Conservation (phyloP, 2,329 filamentous ascomycete genomes). For the Davidsoniella australis region DNA sequence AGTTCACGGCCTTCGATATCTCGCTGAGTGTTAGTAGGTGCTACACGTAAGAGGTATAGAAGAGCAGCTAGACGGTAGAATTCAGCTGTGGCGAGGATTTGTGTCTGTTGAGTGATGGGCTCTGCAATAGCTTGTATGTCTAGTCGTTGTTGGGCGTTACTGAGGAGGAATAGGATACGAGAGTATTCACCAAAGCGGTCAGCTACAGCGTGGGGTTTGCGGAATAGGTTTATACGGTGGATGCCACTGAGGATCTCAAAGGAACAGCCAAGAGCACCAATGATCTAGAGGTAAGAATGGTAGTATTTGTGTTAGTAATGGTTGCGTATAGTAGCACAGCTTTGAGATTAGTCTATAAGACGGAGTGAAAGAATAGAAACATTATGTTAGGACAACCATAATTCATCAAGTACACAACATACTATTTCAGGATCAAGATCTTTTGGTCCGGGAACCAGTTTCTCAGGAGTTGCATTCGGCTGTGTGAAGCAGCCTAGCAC, state of each 20-base stretch:
- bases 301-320: not conserved
- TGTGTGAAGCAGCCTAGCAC: constrained; percentile 28
- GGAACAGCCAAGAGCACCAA: constrained; percentile 30
- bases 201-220: constrained; percentile 15
- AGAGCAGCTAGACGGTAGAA: constrained; percentile 32
- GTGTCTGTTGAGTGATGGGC: constrained; percentile 17
- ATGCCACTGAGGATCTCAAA: constrained; percentile 28
- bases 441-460: not conserved
- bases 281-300: constrained; percentile 20
- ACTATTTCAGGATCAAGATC: constrained; percentile 4
- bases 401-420: not conserved
- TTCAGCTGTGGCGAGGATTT: constrained; percentile 27
- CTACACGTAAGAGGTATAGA: constrained; percentile 25
- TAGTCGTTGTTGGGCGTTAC: not conserved
- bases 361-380: not conserved
- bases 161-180: not conserved
- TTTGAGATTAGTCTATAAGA: not conserved
- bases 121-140: constrained; percentile 13
- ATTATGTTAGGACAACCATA: not conserved
- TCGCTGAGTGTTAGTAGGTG: constrained; percentile 13
- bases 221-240: constrained; percentile 24
- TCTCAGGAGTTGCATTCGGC: constrained; percentile 13
- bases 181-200: constrained; percentile 5
- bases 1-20: constrained; percentile 13
- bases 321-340: not conserved